Percentiles rank a stretch among this genome's conserved stretches.
These are phyloP conservation scores for Colletotrichum sp. DNA, from an alignment of 2,329 filamentous ascomycete species.

Conservation along the genomic window DNA sequence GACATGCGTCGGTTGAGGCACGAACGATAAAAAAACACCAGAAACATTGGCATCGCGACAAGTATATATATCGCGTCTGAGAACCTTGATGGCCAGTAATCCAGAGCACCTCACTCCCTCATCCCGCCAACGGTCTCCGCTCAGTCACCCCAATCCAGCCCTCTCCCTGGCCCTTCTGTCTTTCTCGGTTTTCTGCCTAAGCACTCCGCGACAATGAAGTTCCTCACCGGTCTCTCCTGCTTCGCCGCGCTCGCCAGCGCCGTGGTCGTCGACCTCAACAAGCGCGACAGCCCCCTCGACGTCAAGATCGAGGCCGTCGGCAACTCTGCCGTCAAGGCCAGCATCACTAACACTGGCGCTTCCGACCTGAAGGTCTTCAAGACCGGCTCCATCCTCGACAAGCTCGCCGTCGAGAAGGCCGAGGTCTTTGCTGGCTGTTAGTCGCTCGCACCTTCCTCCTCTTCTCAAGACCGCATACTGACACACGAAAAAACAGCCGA, in stretches of 20 bases:
- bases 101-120: background rate
- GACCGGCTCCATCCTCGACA: slow-evolving; percentile 58
- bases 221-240: slow-evolving; percentile 37
- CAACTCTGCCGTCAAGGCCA: slow-evolving; percentile 59
- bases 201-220: slow-evolving; percentile 39
- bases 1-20: background rate
- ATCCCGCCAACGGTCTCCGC: background rate
- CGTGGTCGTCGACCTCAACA: slow-evolving; percentile 34
- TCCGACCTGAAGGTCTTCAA: slow-evolving; percentile 56
- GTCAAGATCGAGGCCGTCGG: slow-evolving; percentile 52
- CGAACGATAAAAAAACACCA: background rate
- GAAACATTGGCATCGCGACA: background rate
- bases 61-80: background rate
- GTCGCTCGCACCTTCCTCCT: slow-evolving; percentile 16
- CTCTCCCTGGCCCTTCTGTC: background rate
- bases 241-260: slow-evolving; percentile 40
- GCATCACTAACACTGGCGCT: slow-evolving; percentile 57
- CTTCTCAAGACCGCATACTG: background rate
- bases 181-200: background rate
- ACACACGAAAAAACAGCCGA: slow-evolving; percentile 31
- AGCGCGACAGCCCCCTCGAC: slow-evolving; percentile 45
- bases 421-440: slow-evolving; percentile 52
- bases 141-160: background rate
- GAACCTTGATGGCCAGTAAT: background rate
- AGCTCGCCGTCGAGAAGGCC: slow-evolving; percentile 58